Conservation (phyloP, 108 stramenopile species). For the Skeletonema potamos region DNA sequence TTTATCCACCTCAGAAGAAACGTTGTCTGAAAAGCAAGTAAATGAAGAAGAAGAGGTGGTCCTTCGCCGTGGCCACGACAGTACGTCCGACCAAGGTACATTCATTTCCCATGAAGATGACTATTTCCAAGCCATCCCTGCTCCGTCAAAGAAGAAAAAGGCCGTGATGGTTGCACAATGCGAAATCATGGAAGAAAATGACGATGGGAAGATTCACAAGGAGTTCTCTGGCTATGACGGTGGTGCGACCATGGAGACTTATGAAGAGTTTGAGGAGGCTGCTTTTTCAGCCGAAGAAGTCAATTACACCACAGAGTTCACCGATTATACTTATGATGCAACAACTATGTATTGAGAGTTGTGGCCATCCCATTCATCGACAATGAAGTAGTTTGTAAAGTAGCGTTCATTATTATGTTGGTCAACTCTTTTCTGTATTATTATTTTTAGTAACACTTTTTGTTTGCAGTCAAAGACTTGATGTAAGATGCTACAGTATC, state of each 20-base stretch:
- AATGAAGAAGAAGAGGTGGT: conserved; percentile 4
- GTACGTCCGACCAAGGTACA: not conserved
- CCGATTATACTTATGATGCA: conserved; percentile 8
- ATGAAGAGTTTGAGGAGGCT: conserved; percentile 2
- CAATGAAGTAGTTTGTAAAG: not conserved
- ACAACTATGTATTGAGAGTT: not conserved
- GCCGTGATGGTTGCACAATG: conserved; percentile 1
- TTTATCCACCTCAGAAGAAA: not conserved
- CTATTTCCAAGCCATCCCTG: not conserved
- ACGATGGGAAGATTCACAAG: not conserved
- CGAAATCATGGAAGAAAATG: not conserved
- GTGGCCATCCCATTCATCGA: not conserved
- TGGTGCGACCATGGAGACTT: conserved; percentile 2
- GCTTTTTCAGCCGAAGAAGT: not conserved
- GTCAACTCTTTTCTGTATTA: not conserved
- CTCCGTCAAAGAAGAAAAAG: not conserved
- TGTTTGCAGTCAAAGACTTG: conserved; percentile 1
- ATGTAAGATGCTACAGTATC: conserved; percentile 40
- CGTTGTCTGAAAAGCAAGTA: not conserved
- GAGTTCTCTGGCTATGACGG: conserved; percentile 3
- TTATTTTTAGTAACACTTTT: not conserved
- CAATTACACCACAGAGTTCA: not conserved
- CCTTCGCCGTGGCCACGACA: not conserved
- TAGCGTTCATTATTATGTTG: not conserved
- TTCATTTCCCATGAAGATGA: conserved; percentile 12